Conservation (phyloP, 192 early-diverging fungal species). For the Powellomyces hirtus region DNA sequence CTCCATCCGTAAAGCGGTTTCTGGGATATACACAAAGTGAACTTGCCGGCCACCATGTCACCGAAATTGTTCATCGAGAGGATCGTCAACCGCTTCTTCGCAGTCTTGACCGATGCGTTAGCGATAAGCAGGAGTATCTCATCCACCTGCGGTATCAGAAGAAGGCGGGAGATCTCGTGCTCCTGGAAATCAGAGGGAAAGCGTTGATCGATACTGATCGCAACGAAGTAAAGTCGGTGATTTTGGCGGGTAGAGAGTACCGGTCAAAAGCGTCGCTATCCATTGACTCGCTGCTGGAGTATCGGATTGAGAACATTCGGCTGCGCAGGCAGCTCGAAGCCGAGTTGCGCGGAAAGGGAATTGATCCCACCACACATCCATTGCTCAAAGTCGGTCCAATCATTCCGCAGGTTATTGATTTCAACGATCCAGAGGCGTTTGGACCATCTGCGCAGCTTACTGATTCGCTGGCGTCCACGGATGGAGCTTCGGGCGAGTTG, state of each 20-base stretch:
- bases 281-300: conserved; percentile 39
- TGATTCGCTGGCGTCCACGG: background rate
- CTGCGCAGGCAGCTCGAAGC: conserved; percentile 29
- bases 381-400: background rate
- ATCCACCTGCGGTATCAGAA: conserved; percentile 28
- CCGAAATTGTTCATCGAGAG: conserved; percentile 27
- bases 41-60: conserved; percentile 20
- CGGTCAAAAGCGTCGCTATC: conserved; percentile 31
- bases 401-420: background rate
- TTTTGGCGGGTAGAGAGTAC: conserved; percentile 29
- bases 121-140: conserved; percentile 5
- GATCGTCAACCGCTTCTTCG: conserved; percentile 14
- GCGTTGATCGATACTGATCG: conserved; percentile 9
- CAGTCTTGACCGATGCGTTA: background rate
- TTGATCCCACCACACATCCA: conserved; percentile 30
- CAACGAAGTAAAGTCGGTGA: conserved; percentile 9
- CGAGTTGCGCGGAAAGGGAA: conserved; percentile 19
- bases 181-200: conserved; percentile 37
- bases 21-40: conserved; percentile 30
- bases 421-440: background rate
- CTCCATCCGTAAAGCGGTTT: conserved; percentile 24
- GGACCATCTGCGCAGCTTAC: too few species aligned
- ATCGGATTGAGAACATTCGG: conserved; percentile 37
- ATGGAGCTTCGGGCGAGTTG: too few species aligned
- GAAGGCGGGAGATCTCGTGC: conserved; percentile 30